Base-by-base conservation (phyloP, 305 asterid genomes). In the Solanum aculeatissimum region DNA sequence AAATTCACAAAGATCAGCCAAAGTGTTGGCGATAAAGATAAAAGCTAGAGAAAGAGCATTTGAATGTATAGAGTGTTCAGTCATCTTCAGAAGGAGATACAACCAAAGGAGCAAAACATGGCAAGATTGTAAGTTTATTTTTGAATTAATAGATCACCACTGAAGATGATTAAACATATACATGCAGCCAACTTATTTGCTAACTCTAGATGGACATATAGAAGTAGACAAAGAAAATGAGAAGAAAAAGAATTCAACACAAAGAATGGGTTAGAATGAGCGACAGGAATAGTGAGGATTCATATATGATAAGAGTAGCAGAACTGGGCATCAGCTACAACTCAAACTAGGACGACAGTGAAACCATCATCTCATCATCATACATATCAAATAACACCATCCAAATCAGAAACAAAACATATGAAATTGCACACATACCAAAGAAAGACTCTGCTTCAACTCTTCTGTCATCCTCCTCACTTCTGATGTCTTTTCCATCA, bases 401-500 rank as follows among this genome's bases (percentile, higher is more conserved):
- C 82, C 82, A 32, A 78, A 51, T 78, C 66, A 53, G 47, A 78
- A 78, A 53, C 10, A 32, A 54, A 53, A 29, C 53, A 78, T 78
- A 53, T 13, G 25, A 78, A 78, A 51, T 53, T 78, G 82, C 82
- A 27, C 45, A 78, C 19, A 84, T 93, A 95, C 99, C 95, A 86
- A 88, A 53, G 97, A 89, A 85, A 85, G 89, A 81, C 84, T 90
- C 53, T 93, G 92, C 85, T 90, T 66, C 90, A 95, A 85, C 60
- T 93, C 97, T 35, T 91, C 94, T 87, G 87, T 92, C 94, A 82
- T 87, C 90, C 90, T 92, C 90, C 92, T 90, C 69, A 90, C 93
- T 93, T 97, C 94, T 63, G 93, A 90, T 82, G 99, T 89, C 88
- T 82, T 92, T 55, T 91, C 98, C 91, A 91, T 83, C 91, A 94